Base-by-base conservation (phyloP, 108 stramenopile species). In the Cyclostephanos tholiformis region DNA sequence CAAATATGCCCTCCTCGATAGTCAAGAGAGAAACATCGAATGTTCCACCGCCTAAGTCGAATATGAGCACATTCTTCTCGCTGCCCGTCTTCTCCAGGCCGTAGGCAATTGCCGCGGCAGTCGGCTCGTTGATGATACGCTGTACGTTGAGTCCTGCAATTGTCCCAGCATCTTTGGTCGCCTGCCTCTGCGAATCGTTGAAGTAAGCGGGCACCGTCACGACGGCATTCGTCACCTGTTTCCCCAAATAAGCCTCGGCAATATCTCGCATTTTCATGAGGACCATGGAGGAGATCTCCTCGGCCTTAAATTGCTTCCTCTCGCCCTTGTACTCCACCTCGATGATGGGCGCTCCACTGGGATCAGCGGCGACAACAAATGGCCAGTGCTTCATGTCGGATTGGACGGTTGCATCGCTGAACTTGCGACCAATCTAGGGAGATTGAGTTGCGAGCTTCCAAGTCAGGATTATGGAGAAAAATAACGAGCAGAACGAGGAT, bases 91-190 rank as follows among this genome's bases (percentile, higher is more conserved):
- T 93, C 87, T 93, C 92, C 4, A 93, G 65, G 52, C 98, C 98
- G 85, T 97, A 99, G 67, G 99, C 99, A 82, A 99, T 99, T 64
- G 99, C 99, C 41, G 99, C 99, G 52, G 99, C 99, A 58, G 99
- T 99, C 51, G 99, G 99, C 87, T 99, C 99, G 91, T 99, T 99
- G 87, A 99, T 99, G 85, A 99, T 99, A 82, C 99, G 99, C 76
- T 97, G 92, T 26, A 99, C 99, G 77, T 99, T 98, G 43, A 99
- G 86, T 35, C 98, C 98, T 43, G 99, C 83, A 72, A 99, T 99
- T 63, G 96, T 82, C 17, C 98, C 98, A 52, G 99, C 99, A 84
- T 99, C 99, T 87, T 99, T 99, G 91, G 97, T 99, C 30, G 99
- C 99, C 86, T 99, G 99, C 68, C 99, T 93, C 82, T 99, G 99